These are phyloP conservation scores for Salisapilia sapeloensis DNA, from an alignment of 352 stramenopile species.

Conservation along the genomic window DNA sequence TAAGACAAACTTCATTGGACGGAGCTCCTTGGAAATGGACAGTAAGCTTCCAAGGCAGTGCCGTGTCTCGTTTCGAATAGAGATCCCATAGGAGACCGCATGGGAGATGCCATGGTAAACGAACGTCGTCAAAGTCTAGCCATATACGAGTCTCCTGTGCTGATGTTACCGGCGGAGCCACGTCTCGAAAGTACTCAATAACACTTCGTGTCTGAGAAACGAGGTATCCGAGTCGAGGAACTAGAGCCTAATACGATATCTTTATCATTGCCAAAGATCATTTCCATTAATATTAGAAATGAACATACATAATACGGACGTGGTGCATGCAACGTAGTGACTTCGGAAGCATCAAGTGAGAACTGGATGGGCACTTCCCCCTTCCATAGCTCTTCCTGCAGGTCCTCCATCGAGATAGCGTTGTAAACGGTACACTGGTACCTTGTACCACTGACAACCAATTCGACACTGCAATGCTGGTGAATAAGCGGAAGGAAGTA, in stretches of 20 bases:
- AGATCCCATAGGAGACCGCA: conserved; percentile 57
- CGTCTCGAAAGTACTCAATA: conserved; percentile 65
- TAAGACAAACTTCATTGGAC: conserved; percentile 12
- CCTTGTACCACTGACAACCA: too few species aligned
- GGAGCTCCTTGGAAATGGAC: conserved; percentile 74
- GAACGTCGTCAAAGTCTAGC: conserved; percentile 39
- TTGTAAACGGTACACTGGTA: too few species aligned
- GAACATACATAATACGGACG: conserved; percentile 59
- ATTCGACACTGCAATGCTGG: too few species aligned
- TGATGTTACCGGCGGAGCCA: conserved; percentile 36
- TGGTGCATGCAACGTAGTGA: conserved; percentile 63
- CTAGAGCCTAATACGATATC: conserved; percentile 27
- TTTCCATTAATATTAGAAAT: not conserved
- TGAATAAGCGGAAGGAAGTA: conserved; percentile 59
- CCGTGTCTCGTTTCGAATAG: conserved; percentile 2
- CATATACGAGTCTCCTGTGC: conserved; percentile 39
- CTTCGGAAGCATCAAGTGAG: conserved; percentile 47
- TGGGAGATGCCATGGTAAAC: conserved; percentile 65
- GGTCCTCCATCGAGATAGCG: too few species aligned
- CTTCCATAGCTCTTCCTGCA: conserved; percentile 32
- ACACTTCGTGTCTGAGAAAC: conserved; percentile 51
- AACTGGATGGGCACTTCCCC: conserved; percentile 59
- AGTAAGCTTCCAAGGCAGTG: conserved; percentile 47
- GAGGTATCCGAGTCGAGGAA: conserved; percentile 70
- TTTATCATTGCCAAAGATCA: conserved; percentile 2